These are phyloP conservation scores for Candida andamanensis DNA, from an alignment of 805 yeast genomes.

Conservation along the genomic window DNA sequence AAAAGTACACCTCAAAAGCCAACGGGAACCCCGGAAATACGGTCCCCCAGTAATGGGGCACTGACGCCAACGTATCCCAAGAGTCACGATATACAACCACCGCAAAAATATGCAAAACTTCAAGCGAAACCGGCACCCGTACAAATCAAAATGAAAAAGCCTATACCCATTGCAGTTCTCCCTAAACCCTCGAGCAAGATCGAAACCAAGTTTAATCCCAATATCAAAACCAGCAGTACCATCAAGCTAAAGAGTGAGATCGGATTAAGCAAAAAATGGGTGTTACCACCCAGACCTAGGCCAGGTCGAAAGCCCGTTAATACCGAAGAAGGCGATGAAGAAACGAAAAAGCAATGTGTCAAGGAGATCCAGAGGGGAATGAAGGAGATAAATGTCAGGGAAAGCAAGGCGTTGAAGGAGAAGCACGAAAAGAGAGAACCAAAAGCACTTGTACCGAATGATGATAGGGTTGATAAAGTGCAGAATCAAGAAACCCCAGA, in stretches of 20 bases:
- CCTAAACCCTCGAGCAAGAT: conserved; percentile 21
- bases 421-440: not conserved
- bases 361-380: conserved; percentile 5
- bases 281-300: conserved; percentile 55
- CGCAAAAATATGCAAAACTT: conserved; percentile 23
- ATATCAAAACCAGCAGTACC: conserved; percentile 11
- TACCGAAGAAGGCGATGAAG: conserved; percentile 6
- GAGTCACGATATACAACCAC: not conserved
- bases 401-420: not conserved
- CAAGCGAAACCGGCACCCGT: conserved; percentile 10
- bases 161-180: conserved; percentile 27
- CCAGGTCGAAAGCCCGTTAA: conserved; percentile 41
- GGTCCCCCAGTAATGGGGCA: too few species aligned
- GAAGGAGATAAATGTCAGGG: conserved; percentile 4
- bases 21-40: too few species aligned
- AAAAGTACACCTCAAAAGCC: too few species aligned
- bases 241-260: conserved; percentile 18
- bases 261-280: conserved; percentile 42
- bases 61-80: not conserved
- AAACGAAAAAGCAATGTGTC: conserved; percentile 1
- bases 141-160: conserved; percentile 26
- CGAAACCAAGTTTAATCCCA: conserved; percentile 17
- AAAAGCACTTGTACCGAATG: not conserved
- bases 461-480: not conserved
- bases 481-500: conserved; percentile 10